Percentiles rank a stretch among this genome's conserved stretches.
Evolutionary conservation across 2,329 filamentous ascomycete genomes (phyloP).

Genomic region (Fusarium nelsonii): DNA sequence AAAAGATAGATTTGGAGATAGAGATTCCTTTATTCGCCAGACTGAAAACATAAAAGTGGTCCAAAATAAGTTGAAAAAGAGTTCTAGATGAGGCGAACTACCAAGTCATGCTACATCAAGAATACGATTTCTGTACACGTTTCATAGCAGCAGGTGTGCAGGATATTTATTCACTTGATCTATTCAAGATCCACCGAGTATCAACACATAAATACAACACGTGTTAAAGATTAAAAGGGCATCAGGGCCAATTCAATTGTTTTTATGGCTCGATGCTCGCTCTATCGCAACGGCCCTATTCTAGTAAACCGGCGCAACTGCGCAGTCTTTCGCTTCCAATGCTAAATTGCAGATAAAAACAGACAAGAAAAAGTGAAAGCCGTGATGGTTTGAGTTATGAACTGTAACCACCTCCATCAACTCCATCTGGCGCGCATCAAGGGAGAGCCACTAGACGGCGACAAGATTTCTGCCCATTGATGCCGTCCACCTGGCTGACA

Average conservation of each 20-base stretch:
- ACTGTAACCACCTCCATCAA: constrained; percentile 9
- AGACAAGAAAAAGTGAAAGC: constrained; percentile 14
- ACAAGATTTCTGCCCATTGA: constrained; percentile 28
- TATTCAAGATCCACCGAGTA: neutral
- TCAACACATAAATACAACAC: neutral
- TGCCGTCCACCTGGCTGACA: constrained; percentile 21
- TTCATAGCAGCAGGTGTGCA: neutral
- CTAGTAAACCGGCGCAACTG: constrained; percentile 2
- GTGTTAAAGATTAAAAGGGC: constrained; percentile 10
- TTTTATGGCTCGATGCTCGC: constrained; percentile 38
- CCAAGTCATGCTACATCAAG: neutral
- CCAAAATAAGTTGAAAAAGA: neutral
- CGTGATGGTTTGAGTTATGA: constrained; percentile 4
- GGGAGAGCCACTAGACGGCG: constrained; percentile 25
- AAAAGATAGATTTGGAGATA: neutral
- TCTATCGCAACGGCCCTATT: constrained; percentile 34
- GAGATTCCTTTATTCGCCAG: too few species aligned
- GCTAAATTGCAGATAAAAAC: constrained; percentile 26
- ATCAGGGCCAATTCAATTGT: constrained; percentile 36
- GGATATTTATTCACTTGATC: neutral
- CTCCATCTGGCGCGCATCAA: neutral
- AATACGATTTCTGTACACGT: neutral
- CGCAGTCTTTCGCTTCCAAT: constrained; percentile 17
- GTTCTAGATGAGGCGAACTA: neutral
- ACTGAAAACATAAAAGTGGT: neutral